Evolutionary conservation across 495 filamentous ascomycete species (phyloP).

Genomic region (Aspergillus sparsus): DNA sequence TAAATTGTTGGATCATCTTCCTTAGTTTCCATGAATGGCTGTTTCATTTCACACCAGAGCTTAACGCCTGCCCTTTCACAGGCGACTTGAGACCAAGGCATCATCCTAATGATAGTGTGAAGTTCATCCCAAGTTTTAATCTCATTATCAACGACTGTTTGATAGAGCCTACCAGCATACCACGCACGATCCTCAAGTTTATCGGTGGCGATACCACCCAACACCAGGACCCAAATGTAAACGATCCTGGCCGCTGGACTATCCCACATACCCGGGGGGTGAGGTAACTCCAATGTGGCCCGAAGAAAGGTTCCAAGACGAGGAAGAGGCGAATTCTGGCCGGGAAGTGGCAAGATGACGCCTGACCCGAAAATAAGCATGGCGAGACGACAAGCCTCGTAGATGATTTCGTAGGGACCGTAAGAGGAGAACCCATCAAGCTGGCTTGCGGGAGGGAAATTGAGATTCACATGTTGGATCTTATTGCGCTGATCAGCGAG

Average conservation of each 20-base stretch:
- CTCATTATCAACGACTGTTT: conserved; percentile 21
- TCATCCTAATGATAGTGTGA: conserved; percentile 25
- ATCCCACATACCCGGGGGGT: conserved; percentile 27
- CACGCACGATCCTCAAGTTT: conserved; percentile 30
- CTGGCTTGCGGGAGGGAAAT: conserved; percentile 30
- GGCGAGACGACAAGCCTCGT: conserved; percentile 43
- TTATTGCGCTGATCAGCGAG: conserved; percentile 44
- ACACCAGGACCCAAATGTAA: conserved; percentile 38
- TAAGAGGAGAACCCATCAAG: conserved; percentile 21
- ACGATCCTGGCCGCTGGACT: conserved; percentile 23
- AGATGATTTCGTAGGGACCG: conserved; percentile 29
- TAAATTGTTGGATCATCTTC: neutral
- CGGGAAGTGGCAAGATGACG: conserved; percentile 44
- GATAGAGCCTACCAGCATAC: conserved; percentile 31
- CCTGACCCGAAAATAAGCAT: conserved; percentile 38
- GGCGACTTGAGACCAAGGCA: conserved; percentile 42
- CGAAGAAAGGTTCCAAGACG: conserved; percentile 31
- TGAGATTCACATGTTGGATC: conserved; percentile 35
- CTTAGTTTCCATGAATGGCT: neutral
- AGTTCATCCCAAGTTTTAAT: conserved; percentile 32
- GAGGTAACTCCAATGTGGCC: conserved; percentile 20
- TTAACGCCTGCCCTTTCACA: conserved; percentile 34
- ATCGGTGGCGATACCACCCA: conserved; percentile 42
- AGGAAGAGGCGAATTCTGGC: conserved; percentile 35
- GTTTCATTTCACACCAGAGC: conserved; percentile 34